Evolutionary conservation across 192 early-diverging fungal genomes (phyloP).

Genomic region (Haplosporangium gracile): DNA sequence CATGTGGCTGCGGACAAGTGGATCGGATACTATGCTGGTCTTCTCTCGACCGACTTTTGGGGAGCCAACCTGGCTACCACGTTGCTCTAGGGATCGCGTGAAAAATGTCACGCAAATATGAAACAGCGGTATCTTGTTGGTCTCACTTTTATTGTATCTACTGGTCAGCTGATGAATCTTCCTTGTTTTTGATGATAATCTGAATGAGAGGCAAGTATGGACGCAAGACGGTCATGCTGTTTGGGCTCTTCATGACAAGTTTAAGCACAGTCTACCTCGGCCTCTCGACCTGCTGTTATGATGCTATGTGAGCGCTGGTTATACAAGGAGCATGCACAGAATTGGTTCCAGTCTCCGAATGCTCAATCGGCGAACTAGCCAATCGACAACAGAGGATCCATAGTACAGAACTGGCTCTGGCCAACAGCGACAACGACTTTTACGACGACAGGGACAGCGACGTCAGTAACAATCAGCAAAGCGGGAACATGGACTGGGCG

Average conservation of each 20-base stretch:
- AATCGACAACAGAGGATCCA: slow-evolving; percentile 23
- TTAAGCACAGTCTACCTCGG: slow-evolving; percentile 33
- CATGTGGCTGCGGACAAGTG: slow-evolving; percentile 36
- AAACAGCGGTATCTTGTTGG: neutral
- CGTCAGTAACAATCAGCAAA: neutral
- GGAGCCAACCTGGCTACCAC: slow-evolving; percentile 28
- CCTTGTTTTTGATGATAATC: too few species aligned
- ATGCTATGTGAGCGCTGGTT: slow-evolving; percentile 34
- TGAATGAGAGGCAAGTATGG: slow-evolving; percentile 35
- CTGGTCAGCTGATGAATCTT: neutral
- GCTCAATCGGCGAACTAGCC: slow-evolving; percentile 31
- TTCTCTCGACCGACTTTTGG: slow-evolving; percentile 41
- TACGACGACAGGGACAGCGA: neutral
- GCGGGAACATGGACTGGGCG: neutral
- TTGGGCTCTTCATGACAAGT: slow-evolving; percentile 36
- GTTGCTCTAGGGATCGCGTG: slow-evolving; percentile 13
- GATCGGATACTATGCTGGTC: slow-evolving; percentile 43
- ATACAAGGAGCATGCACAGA: slow-evolving; percentile 32
- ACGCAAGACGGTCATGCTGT: slow-evolving; percentile 23
- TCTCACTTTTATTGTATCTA: neutral
- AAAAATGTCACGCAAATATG: neutral
- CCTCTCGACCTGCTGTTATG: slow-evolving; percentile 22
- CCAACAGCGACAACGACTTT: neutral
- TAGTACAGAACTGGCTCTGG: neutral
- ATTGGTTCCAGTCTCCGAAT: slow-evolving; percentile 32